Conservation (phyloP, 208 protist genomes). For the Tritrichomonas musculus region DNA sequence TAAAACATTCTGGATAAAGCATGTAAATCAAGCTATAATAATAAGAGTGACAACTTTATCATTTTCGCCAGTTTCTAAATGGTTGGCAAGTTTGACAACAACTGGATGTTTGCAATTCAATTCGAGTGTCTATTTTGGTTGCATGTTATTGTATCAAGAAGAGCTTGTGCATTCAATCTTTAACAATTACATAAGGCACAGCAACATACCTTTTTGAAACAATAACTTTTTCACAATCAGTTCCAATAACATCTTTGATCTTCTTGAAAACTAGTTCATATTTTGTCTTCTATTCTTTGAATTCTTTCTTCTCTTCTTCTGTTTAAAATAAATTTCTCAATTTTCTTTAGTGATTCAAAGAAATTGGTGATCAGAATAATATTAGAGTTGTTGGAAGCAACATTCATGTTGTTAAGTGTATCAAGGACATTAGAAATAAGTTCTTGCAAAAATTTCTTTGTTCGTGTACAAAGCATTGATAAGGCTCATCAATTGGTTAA, state of each 20-base stretch:
- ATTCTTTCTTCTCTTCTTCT: conserved; percentile 90
- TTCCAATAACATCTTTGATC: conserved; percentile 96
- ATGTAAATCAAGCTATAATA: too few relatives aligned
- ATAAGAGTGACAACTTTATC: conserved; percentile 87
- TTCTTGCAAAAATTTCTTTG: too few relatives aligned
- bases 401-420: too few relatives aligned
- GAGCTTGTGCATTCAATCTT: conserved; percentile 94
- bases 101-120: too few relatives aligned
- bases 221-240: conserved; percentile 97
- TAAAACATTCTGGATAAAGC: too few relatives aligned
- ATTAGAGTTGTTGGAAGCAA: conserved; percentile 85
- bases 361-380: conserved; percentile 93
- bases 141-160: conserved; percentile 93
- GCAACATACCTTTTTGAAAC: conserved; percentile 77
- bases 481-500: too few relatives aligned
- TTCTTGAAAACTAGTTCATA: conserved; percentile 83
- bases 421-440: too few relatives aligned
- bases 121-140: conserved; percentile 97
- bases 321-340: conserved; percentile 80
- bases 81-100: too few relatives aligned
- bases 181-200: conserved; percentile 93
- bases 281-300: conserved; percentile 77
- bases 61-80: conserved; percentile 91
- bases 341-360: conserved; percentile 97
- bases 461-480: too few relatives aligned